phyloP scores from a whole-genome alignment of 176 grass and related monocot genomes.

The Saccharum officinarum region DNA sequence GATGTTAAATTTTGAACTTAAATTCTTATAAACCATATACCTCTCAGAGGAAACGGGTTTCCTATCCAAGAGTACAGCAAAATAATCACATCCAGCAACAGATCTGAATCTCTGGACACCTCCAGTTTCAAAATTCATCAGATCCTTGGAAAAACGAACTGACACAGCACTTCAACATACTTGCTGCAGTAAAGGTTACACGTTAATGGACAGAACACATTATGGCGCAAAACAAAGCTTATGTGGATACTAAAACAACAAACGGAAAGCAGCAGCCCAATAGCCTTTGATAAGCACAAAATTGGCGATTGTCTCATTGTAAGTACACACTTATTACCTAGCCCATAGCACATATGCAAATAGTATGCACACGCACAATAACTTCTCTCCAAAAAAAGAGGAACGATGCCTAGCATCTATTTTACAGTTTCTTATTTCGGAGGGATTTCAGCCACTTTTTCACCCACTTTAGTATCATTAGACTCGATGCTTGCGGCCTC shows the following conservation, averaged over 20 bases:
- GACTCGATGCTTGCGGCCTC: conserved; percentile 26
- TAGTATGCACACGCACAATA: background rate
- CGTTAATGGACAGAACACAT: background rate
- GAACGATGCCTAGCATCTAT: conserved; percentile 9
- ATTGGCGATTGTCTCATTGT: background rate
- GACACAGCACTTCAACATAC: background rate
- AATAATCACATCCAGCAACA: background rate
- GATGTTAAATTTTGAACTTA: background rate
- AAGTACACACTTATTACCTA: conserved; percentile 21
- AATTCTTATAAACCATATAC: no score
- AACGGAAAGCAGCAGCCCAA: background rate
- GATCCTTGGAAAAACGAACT: background rate
- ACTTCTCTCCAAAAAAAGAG: background rate
- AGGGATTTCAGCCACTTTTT: conserved; percentile 19
- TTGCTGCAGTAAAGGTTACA: background rate
- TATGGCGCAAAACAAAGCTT: background rate
- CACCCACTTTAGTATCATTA: conserved; percentile 22
- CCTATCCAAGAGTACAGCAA: no score
- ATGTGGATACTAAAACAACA: background rate
- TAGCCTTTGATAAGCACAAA: background rate
- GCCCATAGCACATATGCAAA: background rate
- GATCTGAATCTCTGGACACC: background rate
- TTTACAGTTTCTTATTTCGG: conserved; percentile 41
- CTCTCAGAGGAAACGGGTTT: background rate
- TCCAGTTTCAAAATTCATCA: no score